phyloP scores from a whole-genome alignment of 2,329 filamentous ascomycete genomes.

The Neonectria ditissima region DNA sequence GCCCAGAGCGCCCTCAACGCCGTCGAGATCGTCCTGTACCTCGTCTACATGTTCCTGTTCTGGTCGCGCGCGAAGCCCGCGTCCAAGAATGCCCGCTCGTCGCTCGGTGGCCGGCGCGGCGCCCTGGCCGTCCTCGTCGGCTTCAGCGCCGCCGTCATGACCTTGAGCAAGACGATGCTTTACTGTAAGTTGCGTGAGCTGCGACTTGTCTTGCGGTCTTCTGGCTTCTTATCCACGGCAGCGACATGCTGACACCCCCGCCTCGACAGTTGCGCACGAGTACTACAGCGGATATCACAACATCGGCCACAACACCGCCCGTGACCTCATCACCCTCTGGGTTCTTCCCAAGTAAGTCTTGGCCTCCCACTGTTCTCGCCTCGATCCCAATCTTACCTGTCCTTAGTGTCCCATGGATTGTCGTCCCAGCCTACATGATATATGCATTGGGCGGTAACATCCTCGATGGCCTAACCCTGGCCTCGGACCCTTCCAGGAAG shows the following conservation, averaged over 20 bases:
- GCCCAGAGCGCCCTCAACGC: slow-evolving; percentile 79
- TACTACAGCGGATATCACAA: slow-evolving; percentile 67
- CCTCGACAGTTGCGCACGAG: slow-evolving; percentile 64
- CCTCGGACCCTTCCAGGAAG: slow-evolving; percentile 53
- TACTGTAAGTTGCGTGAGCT: slow-evolving; percentile 62
- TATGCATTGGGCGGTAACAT: slow-evolving; percentile 62
- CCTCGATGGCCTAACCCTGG: slow-evolving; percentile 57
- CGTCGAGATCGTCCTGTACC: slow-evolving; percentile 75
- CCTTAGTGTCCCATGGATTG: slow-evolving; percentile 66
- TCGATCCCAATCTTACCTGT: slow-evolving; percentile 4
- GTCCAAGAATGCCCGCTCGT: slow-evolving; percentile 43
- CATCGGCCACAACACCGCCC: slow-evolving; percentile 65
- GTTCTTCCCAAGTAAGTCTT: slow-evolving; percentile 68
- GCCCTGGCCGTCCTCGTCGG: slow-evolving; percentile 60
- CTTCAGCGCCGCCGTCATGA: slow-evolving; percentile 69
- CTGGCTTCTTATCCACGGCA: neutral
- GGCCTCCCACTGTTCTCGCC: neutral
- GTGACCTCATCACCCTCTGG: slow-evolving; percentile 64
- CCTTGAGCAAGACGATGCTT: slow-evolving; percentile 70
- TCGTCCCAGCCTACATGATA: slow-evolving; percentile 65
- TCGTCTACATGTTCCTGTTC: slow-evolving; percentile 63
- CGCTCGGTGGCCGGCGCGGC: slow-evolving; percentile 56
- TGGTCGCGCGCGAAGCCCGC: slow-evolving; percentile 32
- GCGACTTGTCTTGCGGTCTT: neutral
- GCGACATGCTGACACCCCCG: neutral